Evolutionary conservation across 129 eudicot genomes (phyloP), one percentile per base, ranked within the genome.

Genomic region (Centrapalus pauciflorus): DNA sequence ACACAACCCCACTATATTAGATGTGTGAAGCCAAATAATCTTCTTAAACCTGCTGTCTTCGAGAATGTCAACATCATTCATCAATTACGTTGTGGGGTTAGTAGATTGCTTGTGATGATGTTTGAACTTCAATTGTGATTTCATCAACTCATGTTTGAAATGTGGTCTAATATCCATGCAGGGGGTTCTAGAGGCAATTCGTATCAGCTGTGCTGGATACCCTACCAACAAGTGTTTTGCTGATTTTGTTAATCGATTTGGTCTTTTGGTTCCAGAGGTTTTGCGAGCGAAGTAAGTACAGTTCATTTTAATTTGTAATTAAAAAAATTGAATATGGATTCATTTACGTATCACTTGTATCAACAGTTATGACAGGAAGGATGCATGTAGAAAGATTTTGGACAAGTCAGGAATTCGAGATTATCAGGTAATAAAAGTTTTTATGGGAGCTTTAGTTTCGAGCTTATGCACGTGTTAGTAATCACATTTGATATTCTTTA

Each of bases 131-230:
- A 14, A 19, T 11, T 33, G 12, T 26, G 16, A 9, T 29, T 0
- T 55, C 32, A 54, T 66, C 28, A 65, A 40, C 11, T 74, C 49
- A 66, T 68, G 23, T 68, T 33, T 5, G 3, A 21, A 55, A 26
- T 16, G 54, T 58, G 10, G 38, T 64, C 13, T 61, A 58, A 52
- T 69, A 27, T 63, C 66, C 61, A 64, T 77, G 55, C 76, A 93
- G 98, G 98, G 98, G 68, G 98, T 93, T 76, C 79, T 93, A 56
- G 98, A 93, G 77, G 98, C 98, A 71, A 93, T 93, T 75, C 91
- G 98, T 79, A 93, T 93, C 40, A 93, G 98, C 61, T 85, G 95
- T 82, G 95, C 98, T 41, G 98, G 98, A 54, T 93, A 93, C 78
- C 98, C 98, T 25, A 93, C 98, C 43, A 85, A 87, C 26, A 86